phyloP scores from a whole-genome alignment of 1,284 basidiomycete genomes.

The Marasmius fiardii region DNA sequence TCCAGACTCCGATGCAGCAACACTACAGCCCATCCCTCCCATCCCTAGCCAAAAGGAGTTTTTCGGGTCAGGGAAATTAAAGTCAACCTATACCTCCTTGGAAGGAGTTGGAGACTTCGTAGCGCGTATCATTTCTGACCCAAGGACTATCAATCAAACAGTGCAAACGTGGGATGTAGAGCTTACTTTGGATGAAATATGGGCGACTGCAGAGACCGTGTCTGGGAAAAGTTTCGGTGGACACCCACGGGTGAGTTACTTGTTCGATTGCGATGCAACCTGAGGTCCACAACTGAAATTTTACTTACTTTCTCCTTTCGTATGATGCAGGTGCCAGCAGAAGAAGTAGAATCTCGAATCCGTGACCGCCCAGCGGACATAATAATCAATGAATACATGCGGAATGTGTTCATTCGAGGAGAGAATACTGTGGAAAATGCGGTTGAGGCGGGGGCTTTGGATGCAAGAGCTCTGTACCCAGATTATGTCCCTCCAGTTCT shows the following conservation, averaged over 20 bases:
- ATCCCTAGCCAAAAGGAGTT: not conserved
- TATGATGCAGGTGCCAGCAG: no score
- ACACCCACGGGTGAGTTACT: not conserved
- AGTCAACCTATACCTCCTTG: not conserved
- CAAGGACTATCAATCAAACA: not conserved
- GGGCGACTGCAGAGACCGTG: not conserved
- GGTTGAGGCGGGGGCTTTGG: not conserved
- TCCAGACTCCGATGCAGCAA: not conserved
- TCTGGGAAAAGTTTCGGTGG: conserved; percentile 2
- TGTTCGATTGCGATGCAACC: no score
- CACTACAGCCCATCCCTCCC: not conserved
- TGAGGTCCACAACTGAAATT: no score
- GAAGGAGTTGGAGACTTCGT: not conserved
- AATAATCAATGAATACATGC: no score
- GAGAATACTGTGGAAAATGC: not conserved
- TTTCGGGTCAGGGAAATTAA: not conserved
- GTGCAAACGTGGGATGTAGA: conserved; percentile 2
- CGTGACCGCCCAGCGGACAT: no score
- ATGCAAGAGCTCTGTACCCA: not conserved
- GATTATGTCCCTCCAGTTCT: not conserved
- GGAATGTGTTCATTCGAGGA: not conserved
- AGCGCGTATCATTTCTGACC: not conserved
- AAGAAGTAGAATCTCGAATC: no score
- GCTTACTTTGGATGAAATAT: not conserved
- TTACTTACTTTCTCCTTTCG: no score